phyloP scores from a whole-genome alignment of 1,284 basidiomycete genomes.

The Trametes polyzona region DNA sequence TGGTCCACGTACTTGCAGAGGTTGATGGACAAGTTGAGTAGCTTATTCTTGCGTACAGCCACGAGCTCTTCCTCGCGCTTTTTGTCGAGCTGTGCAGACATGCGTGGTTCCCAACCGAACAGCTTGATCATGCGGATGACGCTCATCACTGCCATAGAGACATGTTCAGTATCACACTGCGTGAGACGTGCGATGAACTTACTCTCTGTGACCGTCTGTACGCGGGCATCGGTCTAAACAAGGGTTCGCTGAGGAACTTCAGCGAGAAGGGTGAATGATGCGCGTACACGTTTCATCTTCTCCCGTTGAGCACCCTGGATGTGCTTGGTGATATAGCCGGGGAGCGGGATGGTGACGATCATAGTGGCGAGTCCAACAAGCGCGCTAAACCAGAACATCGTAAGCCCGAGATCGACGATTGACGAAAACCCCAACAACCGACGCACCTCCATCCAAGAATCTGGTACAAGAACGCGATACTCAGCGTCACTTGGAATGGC shows the following conservation, averaged over 20 bases:
- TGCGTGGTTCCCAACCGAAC: constrained; percentile 51
- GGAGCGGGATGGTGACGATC: constrained; percentile 54
- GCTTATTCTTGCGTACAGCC: constrained; percentile 42
- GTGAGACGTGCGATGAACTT: constrained; percentile 11
- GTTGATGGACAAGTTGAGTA: constrained; percentile 11
- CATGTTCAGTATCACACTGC: neutral
- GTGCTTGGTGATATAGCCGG: constrained; percentile 40
- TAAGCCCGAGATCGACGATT: neutral
- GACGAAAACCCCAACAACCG: no score
- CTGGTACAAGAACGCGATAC: constrained; percentile 47
- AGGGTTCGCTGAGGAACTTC: neutral
- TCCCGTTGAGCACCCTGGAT: constrained; percentile 37
- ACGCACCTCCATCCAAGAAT: constrained; percentile 51
- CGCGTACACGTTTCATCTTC: constrained; percentile 38
- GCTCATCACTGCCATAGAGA: constrained; percentile 35
- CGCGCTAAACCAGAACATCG: constrained; percentile 35
- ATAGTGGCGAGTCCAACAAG: constrained; percentile 59
- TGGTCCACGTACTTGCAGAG: constrained; percentile 17
- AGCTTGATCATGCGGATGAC: constrained; percentile 46
- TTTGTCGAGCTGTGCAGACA: constrained; percentile 46
- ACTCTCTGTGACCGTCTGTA: constrained; percentile 55
- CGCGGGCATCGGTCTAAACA: constrained; percentile 49
- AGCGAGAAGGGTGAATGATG: neutral
- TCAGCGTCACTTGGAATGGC: constrained; percentile 39
- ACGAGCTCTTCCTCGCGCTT: constrained; percentile 61